Evolutionary conservation across 345 rosid species (phyloP).

Genomic region (Draba incana): DNA sequence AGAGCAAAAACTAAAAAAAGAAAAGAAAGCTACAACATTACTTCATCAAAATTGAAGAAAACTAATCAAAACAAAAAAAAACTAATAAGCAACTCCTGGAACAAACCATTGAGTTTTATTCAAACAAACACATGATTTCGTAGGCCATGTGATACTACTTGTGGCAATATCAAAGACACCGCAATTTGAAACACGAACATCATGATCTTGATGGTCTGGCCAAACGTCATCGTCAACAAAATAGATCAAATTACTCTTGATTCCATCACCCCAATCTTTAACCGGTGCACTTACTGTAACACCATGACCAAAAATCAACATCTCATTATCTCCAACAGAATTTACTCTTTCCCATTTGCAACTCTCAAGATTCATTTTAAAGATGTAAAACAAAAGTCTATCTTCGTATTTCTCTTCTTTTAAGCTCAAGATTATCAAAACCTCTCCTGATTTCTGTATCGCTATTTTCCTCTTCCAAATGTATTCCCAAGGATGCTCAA

Average conservation of each 20-base stretch:
- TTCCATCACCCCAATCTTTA: slow-evolving; percentile 2
- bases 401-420: not conserved
- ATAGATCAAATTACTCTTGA: slow-evolving; percentile 12
- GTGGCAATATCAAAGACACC: slow-evolving; percentile 5
- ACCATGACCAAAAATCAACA: not conserved
- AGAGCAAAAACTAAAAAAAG: not conserved
- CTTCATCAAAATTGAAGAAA: not conserved
- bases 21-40: not conserved
- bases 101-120: not conserved
- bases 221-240: not conserved
- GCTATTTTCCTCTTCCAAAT: not conserved
- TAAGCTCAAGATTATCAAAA: not conserved
- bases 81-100: slow-evolving; percentile 5
- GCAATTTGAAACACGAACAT: not conserved
- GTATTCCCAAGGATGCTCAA: not conserved
- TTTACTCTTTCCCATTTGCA: slow-evolving; percentile 9
- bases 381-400: not conserved
- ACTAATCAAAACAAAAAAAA: not conserved
- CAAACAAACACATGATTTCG: not conserved
- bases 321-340: slow-evolving; percentile 20
- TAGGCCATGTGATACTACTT: not conserved
- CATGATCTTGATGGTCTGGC: not conserved
- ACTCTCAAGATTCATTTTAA: slow-evolving; percentile 15
- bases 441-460: not conserved
- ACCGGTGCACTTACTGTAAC: not conserved